Conservation (phyloP, 768 basidiomycete genomes). For the button mushroom (Agaricus bisporus) region DNA sequence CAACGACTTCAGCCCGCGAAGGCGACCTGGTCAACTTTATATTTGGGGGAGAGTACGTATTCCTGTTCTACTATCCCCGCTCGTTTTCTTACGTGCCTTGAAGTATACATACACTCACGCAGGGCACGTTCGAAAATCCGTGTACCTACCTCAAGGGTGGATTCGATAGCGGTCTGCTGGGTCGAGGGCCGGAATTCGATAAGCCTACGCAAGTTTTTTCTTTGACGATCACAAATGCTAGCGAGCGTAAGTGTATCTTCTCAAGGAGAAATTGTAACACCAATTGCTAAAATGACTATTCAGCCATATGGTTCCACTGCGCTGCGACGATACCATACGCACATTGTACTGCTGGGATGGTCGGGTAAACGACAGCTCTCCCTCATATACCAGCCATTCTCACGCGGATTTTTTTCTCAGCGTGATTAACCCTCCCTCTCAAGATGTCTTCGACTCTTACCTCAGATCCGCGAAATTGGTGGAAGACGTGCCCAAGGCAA, state of each 20-base stretch:
- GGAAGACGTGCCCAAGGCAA: constrained; percentile 19
- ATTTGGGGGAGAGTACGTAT: constrained; percentile 30
- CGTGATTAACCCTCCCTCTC: constrained; percentile 30
- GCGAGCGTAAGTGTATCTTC: constrained; percentile 18
- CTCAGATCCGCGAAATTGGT: constrained; percentile 24
- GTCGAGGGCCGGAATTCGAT: constrained; percentile 16
- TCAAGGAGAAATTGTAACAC: background rate
- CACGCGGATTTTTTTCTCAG: constrained; percentile 14
- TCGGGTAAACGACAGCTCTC: constrained; percentile 23
- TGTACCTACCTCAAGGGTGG: constrained; percentile 33
- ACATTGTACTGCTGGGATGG: constrained; percentile 34
- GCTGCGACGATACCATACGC: constrained; percentile 25
- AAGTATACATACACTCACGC: constrained; percentile 35
- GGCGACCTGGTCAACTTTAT: constrained; percentile 33
- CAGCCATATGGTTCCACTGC: constrained; percentile 35
- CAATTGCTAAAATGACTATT: background rate
- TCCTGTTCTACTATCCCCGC: background rate
- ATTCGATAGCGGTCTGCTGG: constrained; percentile 31
- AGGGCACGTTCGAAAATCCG: constrained; percentile 29
- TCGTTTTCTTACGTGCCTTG: background rate
- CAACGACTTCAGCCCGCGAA: constrained; percentile 21
- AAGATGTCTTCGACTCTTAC: constrained; percentile 17
- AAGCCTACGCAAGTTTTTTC: constrained; percentile 23
- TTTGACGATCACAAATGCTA: constrained; percentile 27
- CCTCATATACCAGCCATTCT: background rate